A percentile compares a stretch with the other conserved stretches of the same genome.
These are phyloP conservation scores for Hysterium pulicare DNA, from an alignment of 2,329 filamentous ascomycete genomes.

Conservation along the genomic window DNA sequence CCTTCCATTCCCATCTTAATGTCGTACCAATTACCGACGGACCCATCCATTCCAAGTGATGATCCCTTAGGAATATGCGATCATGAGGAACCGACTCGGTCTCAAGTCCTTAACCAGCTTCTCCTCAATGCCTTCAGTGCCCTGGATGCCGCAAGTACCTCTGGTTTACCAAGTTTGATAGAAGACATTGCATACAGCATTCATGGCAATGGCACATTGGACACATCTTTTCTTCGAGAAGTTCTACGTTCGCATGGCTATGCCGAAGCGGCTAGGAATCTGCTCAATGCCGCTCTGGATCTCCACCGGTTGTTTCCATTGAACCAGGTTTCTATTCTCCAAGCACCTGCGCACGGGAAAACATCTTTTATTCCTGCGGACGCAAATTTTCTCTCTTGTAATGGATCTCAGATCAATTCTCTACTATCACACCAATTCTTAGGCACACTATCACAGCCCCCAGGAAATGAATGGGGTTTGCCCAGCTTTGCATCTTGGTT, in stretches of 20 bases:
- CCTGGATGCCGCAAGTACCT: not conserved
- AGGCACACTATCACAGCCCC: conserved; percentile 5
- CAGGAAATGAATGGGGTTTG: conserved; percentile 7
- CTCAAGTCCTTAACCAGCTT: conserved; percentile 6
- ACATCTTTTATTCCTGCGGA: not conserved
- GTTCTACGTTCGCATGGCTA: not conserved
- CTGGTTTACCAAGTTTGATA: conserved; percentile 4
- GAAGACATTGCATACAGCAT: conserved; percentile 11
- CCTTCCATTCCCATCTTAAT: no score
- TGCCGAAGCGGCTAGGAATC: not conserved
- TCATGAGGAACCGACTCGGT: conserved; percentile 5
- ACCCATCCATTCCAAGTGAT: conserved; percentile 5
- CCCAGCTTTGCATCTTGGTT: conserved; percentile 10
- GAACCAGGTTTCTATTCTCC: not conserved
- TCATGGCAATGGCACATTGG: conserved; percentile 8
- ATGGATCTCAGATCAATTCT: conserved; percentile 7
- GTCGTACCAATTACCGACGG: conserved; percentile 9
- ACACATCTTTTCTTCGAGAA: conserved; percentile 1
- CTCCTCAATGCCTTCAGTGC: not conserved
- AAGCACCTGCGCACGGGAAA: not conserved
- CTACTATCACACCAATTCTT: conserved; percentile 12
- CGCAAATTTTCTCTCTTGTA: conserved; percentile 1
- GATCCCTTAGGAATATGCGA: conserved; percentile 9
- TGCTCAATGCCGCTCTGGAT: not conserved
- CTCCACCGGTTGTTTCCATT: not conserved